Conservation (phyloP, 202 grass and related monocot species). For the Brachypodium distachyon region DNA sequence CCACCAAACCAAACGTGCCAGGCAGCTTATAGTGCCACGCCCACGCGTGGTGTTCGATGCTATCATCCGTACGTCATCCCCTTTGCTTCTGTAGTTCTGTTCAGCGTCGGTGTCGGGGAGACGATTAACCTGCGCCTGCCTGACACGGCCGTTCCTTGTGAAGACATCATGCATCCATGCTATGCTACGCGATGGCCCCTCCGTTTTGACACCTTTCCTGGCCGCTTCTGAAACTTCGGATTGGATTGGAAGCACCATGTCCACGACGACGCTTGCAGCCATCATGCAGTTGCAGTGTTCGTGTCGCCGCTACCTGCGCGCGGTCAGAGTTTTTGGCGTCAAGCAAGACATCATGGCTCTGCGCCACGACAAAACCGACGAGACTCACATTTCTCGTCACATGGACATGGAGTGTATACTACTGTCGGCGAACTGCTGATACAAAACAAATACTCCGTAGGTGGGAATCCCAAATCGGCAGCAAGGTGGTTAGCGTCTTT, state of each 20-base stretch:
- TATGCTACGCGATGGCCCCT: not conserved
- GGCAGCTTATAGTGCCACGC: not conserved
- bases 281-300: not conserved
- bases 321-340: not conserved
- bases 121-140: not conserved
- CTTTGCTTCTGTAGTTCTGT: not conserved
- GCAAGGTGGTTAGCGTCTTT: constrained; percentile 25
- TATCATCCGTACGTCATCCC: not conserved
- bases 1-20: not conserved
- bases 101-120: not conserved
- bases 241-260: not conserved
- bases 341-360: not conserved
- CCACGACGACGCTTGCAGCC: not conserved
- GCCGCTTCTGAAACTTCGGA: not conserved
- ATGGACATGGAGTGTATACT: too few species aligned
- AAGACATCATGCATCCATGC: too few species aligned
- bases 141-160: not conserved
- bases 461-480: not conserved
- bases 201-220: not conserved
- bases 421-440: not conserved
- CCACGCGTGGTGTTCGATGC: not conserved
- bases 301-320: not conserved
- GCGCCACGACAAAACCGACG: not conserved
- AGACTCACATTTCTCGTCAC: not conserved
- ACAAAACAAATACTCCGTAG: not conserved